A percentile compares a stretch with the other conserved stretches of the same genome.
Conservation (phyloP, 176 grass and related monocot genomes). For the Cenchrus fungigraminus region DNA sequence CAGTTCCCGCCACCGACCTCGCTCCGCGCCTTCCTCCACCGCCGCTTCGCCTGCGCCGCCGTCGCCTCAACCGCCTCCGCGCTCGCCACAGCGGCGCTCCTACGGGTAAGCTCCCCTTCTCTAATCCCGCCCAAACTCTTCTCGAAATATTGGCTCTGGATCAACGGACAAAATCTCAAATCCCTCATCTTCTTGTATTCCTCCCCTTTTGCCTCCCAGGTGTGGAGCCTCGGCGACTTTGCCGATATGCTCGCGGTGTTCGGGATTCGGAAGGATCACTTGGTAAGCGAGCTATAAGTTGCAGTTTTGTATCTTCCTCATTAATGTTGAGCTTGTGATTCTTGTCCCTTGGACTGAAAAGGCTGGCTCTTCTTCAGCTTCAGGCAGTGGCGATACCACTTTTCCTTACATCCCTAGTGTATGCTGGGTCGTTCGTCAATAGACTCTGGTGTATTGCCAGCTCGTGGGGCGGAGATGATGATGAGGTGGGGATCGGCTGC, state of each 20-base stretch:
- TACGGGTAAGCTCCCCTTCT: slow-evolving; percentile 46
- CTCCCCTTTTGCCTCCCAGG: neutral
- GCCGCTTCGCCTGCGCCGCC: slow-evolving; percentile 65
- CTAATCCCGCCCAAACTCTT: neutral
- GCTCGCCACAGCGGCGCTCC: slow-evolving; percentile 45
- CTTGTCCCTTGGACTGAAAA: slow-evolving; percentile 46
- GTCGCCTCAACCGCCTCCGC: slow-evolving; percentile 61
- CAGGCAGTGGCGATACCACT: slow-evolving; percentile 69
- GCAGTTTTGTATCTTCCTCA: slow-evolving; percentile 1
- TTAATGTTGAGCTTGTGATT: slow-evolving; percentile 10
- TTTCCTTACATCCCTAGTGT: slow-evolving; percentile 76
- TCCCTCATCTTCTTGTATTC: neutral
- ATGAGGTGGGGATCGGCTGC: slow-evolving; percentile 21
- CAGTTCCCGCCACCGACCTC: slow-evolving; percentile 60
- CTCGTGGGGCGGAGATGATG: neutral
- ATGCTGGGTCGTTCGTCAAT: slow-evolving; percentile 60
- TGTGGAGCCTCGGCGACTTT: slow-evolving; percentile 38
- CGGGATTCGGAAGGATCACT: slow-evolving; percentile 65
- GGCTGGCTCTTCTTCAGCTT: slow-evolving; percentile 52
- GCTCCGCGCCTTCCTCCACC: slow-evolving; percentile 57
- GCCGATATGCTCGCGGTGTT: slow-evolving; percentile 58
- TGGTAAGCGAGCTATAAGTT: slow-evolving; percentile 47
- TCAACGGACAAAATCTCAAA: slow-evolving; percentile 19
- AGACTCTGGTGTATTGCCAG: slow-evolving; percentile 45
- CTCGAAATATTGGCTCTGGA: neutral